phyloP scores from a whole-genome alignment of 176 grass and related monocot genomes.

The Carex cristatella region DNA sequence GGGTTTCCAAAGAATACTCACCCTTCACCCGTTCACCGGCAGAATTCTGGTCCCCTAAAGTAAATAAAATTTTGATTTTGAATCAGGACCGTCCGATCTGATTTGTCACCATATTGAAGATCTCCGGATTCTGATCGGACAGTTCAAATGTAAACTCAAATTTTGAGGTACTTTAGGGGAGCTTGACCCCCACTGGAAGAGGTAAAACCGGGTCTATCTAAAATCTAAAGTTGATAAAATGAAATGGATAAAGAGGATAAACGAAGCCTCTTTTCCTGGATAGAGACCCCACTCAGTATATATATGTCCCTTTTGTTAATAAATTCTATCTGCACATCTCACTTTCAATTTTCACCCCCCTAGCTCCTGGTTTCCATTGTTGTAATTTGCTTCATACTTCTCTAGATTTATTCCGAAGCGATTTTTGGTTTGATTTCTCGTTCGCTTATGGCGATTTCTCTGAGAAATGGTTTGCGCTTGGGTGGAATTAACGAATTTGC shows the following conservation, averaged over 20 bases:
- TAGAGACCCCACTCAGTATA: background rate
- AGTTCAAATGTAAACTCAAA: too few species aligned
- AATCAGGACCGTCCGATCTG: too few species aligned
- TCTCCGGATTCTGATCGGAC: too few species aligned
- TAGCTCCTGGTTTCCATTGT: background rate
- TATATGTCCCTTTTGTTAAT: background rate
- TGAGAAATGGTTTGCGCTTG: background rate
- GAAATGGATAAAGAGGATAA: slow-evolving; percentile 11
- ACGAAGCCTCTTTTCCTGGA: slow-evolving; percentile 5
- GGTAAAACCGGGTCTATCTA: slow-evolving; percentile 2
- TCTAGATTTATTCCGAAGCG: background rate
- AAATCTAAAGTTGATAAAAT: background rate
- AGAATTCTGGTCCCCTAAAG: too few species aligned
- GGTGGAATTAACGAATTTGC: background rate
- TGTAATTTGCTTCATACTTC: background rate
- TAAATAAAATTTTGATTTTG: too few species aligned
- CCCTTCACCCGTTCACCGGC: too few species aligned
- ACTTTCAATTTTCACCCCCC: background rate
- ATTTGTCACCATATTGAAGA: too few species aligned
- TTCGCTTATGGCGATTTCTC: background rate
- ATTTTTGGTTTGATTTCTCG: background rate
- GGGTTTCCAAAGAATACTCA: too few species aligned
- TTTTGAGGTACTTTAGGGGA: too few species aligned
- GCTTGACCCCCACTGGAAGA: too few species aligned
- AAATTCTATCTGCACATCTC: background rate